A percentile compares a stretch with the other conserved stretches of the same genome.
These are phyloP conservation scores for Leccinum uliginosum DNA, from an alignment of 768 basidiomycete genomes.

Conservation along the genomic window DNA sequence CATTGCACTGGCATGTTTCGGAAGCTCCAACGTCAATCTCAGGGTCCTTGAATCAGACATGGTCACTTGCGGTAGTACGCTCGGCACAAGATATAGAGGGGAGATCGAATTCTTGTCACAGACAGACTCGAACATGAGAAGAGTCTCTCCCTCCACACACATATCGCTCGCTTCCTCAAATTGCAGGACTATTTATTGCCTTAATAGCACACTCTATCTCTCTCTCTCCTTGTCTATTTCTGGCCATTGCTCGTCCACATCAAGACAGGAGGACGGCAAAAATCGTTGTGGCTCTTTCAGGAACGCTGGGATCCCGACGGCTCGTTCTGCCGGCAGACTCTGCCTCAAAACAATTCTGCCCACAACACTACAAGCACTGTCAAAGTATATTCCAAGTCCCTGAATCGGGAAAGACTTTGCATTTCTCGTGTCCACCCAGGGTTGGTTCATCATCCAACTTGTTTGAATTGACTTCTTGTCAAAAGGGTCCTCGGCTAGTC, in stretches of 20 bases:
- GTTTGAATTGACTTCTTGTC: not conserved
- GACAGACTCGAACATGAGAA: not conserved
- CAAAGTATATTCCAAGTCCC: not conserved
- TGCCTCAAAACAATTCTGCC: too few species aligned
- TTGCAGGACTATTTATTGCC: slow-evolving; percentile 15
- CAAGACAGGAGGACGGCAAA: too few species aligned
- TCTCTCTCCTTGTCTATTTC: slow-evolving; percentile 2
- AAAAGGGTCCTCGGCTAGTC: not conserved
- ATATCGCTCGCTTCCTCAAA: slow-evolving; percentile 19
- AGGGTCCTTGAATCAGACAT: too few species aligned
- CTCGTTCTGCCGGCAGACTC: too few species aligned
- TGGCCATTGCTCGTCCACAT: slow-evolving; percentile 3
- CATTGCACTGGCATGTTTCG: too few species aligned
- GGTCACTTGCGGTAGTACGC: too few species aligned
- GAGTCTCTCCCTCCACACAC: too few species aligned
- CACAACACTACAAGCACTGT: too few species aligned
- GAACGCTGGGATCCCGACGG: too few species aligned
- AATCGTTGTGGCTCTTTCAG: not conserved
- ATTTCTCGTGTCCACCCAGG: not conserved
- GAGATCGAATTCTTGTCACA: not conserved
- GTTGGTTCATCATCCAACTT: not conserved
- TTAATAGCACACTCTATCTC: slow-evolving; percentile 7
- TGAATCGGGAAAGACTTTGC: not conserved
- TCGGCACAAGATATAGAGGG: too few species aligned
- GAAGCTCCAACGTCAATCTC: too few species aligned